Evolutionary conservation across 2,329 filamentous ascomycete species (phyloP), one percentile per base, ranked within the genome.

Genomic region (Ophiostoma sp.): DNA sequence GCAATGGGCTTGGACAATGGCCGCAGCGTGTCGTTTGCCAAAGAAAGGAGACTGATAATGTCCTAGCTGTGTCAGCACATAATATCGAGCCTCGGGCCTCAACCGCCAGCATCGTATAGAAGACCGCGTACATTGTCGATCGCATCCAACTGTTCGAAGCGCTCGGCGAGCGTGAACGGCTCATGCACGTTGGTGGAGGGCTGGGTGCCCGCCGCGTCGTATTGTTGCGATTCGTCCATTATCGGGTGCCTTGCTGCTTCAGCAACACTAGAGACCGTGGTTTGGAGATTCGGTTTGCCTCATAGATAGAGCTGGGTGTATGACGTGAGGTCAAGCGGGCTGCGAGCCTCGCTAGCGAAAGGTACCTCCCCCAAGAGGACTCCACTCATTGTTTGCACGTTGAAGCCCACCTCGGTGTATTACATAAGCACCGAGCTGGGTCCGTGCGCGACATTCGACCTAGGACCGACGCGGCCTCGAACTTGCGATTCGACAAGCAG

Each of bases 61-160:
- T 82, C 81, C 76, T 84, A 27, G 77, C 68, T 5, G 8, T 18
- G 11, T 66, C 8, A 64, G 63, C 11, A 18, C 5, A 58, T 9
- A 47, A 12, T 9, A 8, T 8, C 36, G 5, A 6, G 5, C 12
- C 36, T 60, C 49, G 49, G 49, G 2, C 7, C 16, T 8, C 49
- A 55, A n/a, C 9, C 36, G 41, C 36, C 36, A 60, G 27, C 27
- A 27, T 60, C 12, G 11, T 4, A 55, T 41, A 41, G 12, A 7
- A 16, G n/a, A 87, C 27, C 27, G 27, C 87, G 75, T 75, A 88
- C 87, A 75, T 85, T 85, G 79, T 96, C 92, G 73, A 96, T 90
- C 58, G 89, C 86, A 73, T 88, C 89, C 68, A 96, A 85, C 74
- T 96, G 91, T 69, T 88, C 83, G 72, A 96, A 92, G 72, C 90